phyloP scores from a whole-genome alignment of 345 rosid genomes.

The Hevea brasiliensis region DNA sequence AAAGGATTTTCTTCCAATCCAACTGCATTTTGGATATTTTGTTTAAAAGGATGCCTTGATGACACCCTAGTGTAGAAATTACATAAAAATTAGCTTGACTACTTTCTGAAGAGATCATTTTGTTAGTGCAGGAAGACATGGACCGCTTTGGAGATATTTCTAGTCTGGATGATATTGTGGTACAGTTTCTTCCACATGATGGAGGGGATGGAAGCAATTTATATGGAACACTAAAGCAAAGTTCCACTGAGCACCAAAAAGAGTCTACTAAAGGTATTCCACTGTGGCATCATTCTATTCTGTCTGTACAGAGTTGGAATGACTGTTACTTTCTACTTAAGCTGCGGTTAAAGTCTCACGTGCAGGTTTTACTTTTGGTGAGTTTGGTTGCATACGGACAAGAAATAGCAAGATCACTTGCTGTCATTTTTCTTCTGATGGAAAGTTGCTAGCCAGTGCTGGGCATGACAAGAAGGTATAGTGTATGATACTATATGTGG shows the following conservation, averaged over 20 bases:
- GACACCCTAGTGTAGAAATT: neutral
- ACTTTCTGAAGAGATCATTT: slow-evolving; percentile 17
- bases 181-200: slow-evolving; percentile 53
- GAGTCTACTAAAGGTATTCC: slow-evolving; percentile 51
- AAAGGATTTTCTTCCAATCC: neutral
- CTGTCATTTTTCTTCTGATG: slow-evolving; percentile 83
- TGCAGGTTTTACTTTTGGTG: slow-evolving; percentile 57
- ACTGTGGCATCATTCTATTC: neutral
- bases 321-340: neutral
- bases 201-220: slow-evolving; percentile 48
- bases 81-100: neutral
- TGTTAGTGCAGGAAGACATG: slow-evolving; percentile 55
- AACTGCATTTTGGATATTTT: neutral
- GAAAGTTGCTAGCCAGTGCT: slow-evolving; percentile 65
- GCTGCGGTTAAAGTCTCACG: slow-evolving; percentile 11
- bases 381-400: slow-evolving; percentile 58
- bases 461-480: slow-evolving; percentile 75
- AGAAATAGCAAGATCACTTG: slow-evolving; percentile 65
- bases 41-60: neutral
- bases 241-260: slow-evolving; percentile 44
- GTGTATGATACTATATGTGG: neutral
- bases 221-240: slow-evolving; percentile 48
- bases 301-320: neutral
- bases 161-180: slow-evolving; percentile 59
- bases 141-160: slow-evolving; percentile 53